Percentiles rank a stretch among this genome's conserved stretches.
Conservation (phyloP, 1,284 basidiomycete species). For the Athelia psychrophila region DNA sequence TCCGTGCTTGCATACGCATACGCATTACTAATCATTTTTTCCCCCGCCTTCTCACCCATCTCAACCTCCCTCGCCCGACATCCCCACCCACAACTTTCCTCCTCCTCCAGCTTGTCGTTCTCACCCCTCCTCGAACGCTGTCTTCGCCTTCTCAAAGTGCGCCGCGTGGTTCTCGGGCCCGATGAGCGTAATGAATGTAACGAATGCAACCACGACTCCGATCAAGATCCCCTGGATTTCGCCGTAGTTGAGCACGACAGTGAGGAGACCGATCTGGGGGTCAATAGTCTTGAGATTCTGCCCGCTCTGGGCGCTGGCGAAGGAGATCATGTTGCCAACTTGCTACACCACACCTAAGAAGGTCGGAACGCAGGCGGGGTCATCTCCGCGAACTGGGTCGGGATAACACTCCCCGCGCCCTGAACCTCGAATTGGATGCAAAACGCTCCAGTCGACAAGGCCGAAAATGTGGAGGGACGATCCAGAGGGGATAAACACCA, state of each 20-base stretch:
- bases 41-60: too few species aligned
- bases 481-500: constrained; percentile 84
- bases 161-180: constrained; percentile 81
- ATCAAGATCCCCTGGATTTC: constrained; percentile 86
- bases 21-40: too few species aligned
- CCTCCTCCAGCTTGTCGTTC: constrained; percentile 35
- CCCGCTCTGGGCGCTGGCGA: constrained; percentile 83
- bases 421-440: constrained; percentile 86
- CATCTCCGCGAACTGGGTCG: constrained; percentile 88
- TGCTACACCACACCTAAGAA: constrained; percentile 94
- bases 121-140: constrained; percentile 77
- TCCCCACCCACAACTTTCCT: too few species aligned
- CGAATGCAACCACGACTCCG: constrained; percentile 68
- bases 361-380: constrained; percentile 91
- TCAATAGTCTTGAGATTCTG: constrained; percentile 54
- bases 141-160: constrained; percentile 81
- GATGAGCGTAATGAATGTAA: constrained; percentile 61
- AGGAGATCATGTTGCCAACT: constrained; percentile 85
- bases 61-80: too few species aligned
- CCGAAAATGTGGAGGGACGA: constrained; percentile 69
- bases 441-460: constrained; percentile 79
- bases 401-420: constrained; percentile 84
- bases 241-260: constrained; percentile 76
- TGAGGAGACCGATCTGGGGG: constrained; percentile 39
- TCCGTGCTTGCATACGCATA: too few species aligned